Evolutionary conservation across 2,329 filamentous ascomycete genomes (phyloP), one percentile per base, ranked within the genome.

Genomic region (Xylaria sp.): DNA sequence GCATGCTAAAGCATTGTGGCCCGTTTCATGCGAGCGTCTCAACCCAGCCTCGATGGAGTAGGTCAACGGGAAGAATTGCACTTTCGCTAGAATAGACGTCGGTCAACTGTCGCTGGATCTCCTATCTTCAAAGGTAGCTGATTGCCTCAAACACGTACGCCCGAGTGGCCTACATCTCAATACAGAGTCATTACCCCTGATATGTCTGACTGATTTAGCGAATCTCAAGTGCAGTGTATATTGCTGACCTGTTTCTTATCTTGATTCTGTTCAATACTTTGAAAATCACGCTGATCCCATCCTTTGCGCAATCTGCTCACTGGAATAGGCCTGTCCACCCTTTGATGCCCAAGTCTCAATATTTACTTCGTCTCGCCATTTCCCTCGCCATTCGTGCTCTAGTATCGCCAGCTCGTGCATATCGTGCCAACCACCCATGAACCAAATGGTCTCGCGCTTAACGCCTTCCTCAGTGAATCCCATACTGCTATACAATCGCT

Each of bases 341-440:
- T 20, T 51, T 3, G 66, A 57, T 13, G 41, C 66, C 56, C 56
- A 68, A 1, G 51, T 65, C 31, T 43, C 46, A 13, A 51, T 62
- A 7, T 48, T 31, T 18, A 33, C 62, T 0, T 6, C 20, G 4
- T 9, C 51, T 4, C 67, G 46, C 58, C 62, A 59, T 28, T 52
- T 36, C 3, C 15, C 67, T 12, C 68, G 55, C 70, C 68, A 72
- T 48, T 72, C 71, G 5, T 63, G 36, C 23, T 71, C 71, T 9
- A 72, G 55, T 7, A 72, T 71, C 0, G 56, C 71, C 56, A 71
- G n/a, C 41, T 72, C 68, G 33, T 69, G 51, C 20, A 59, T 41
- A 52, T 71, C 66, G 39, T 65, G 69, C 69, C 69, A 72, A 4
- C 12, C 49, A 3, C 71, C 71, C 52, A 61, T 66, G 23, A 69